Evolutionary conservation across 495 filamentous ascomycete genomes (phyloP), one percentile per base, ranked within the genome.

Genomic region (Penicillium macrosclerotiorum): DNA sequence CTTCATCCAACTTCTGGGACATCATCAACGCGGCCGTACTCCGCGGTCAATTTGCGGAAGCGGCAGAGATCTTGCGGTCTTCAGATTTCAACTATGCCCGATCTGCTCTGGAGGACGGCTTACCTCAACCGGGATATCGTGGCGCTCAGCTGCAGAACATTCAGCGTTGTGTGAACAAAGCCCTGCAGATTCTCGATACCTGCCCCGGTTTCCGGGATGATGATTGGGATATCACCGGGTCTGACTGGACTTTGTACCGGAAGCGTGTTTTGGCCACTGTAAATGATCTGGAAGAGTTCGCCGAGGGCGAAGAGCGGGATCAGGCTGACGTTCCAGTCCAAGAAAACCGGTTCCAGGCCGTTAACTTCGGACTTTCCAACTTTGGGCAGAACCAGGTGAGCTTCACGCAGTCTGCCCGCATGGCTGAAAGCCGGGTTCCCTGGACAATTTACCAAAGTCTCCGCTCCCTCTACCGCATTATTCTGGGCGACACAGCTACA

Each of bases 371-470:
- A n/a, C 52, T 78, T 22, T 64, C 61, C 2, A 66, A 61, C 44
- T 43, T 59, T 30, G 60, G 46, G 11, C 62, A 67, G 32, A 65
- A 62, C 31, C 40, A 54, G 6, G 42, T 64, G 16, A 72, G 72
- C 6, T 74, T 84, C 41, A 78, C 76, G 14, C 77, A 81, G 42
- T 77, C 85, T 20, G 83, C 84, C 36, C 78, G 85, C 27, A 83
- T 82, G 65, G 89, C 88, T 0, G 85, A 86, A 63, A 90, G 87
- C 57, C 80, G 79, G 43, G 83, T 96, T 16, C 90, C 91, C 0
- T 94, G 86, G 87, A 78, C 82, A 7, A 82, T 96, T 13, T 95
- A 92, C 52, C 80, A 91, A 46, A 89, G 81, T 49, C 67, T 96
- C 23, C 77, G 81, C 33, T 74, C 79, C 9, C 63, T 95, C 8